Evolutionary conservation across 148 eudicot genomes (phyloP).

Genomic region (Persicaria maculosa): DNA sequence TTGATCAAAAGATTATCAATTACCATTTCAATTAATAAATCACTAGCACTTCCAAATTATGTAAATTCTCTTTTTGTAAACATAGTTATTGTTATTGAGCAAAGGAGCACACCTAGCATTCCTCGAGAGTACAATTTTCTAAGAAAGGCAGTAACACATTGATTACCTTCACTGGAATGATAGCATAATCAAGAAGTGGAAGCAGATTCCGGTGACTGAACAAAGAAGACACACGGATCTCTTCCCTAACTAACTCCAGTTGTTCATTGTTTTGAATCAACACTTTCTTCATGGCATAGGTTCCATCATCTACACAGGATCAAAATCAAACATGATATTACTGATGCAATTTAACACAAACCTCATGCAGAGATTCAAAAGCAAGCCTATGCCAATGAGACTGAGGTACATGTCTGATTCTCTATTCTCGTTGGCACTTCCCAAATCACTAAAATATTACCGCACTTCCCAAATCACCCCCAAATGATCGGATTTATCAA

Average conservation of each 20-base stretch:
- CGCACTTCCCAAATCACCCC: neutral
- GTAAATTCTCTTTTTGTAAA: neutral
- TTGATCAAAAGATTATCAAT: neutral
- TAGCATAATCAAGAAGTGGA: constrained; percentile 95
- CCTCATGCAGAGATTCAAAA: neutral
- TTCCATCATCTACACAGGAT: constrained; percentile 76
- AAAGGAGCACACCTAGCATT: neutral
- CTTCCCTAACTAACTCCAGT: constrained; percentile 88
- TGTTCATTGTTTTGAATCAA: constrained; percentile 87
- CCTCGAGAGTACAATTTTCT: neutral
- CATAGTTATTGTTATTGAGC: no score
- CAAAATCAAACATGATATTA: constrained; percentile 15
- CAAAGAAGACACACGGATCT: constrained; percentile 86
- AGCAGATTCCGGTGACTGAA: constrained; percentile 90
- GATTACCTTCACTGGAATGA: constrained; percentile 84
- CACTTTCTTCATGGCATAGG: constrained; percentile 98
- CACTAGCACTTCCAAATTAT: neutral
- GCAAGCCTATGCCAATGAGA: neutral
- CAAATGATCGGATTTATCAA: neutral
- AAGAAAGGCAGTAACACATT: neutral
- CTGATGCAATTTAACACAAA: neutral
- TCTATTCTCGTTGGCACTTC: no score
- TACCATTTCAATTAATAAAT: neutral
- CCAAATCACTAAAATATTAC: neutral
- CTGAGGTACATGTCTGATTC: neutral